Base-by-base conservation (phyloP, 2,329 filamentous ascomycete species). In the Graphium sp. region DNA sequence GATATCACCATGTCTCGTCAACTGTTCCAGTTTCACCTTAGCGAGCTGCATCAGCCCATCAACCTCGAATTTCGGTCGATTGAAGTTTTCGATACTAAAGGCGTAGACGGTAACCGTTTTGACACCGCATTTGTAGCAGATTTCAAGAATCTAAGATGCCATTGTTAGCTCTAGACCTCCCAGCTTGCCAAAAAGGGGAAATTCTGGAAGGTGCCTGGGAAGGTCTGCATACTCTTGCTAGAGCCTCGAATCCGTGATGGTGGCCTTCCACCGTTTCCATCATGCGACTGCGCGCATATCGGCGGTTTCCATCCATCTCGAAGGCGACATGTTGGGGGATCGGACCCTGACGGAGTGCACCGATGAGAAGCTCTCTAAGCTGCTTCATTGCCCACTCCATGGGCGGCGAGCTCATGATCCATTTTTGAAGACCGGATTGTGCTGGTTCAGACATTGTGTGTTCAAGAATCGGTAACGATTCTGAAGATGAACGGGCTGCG, bases 31-130 rank as follows among this genome's bases (percentile, higher is more conserved):
- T 56, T 95, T 95, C 43, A 89, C 73, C 58, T 93, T 94, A 35
- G 87, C 87, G 64, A 98, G 83, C 47, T 92, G 79, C 89, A 98
- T 98, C 36, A 98, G 59, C 18, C 83, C 85, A 46, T 94, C 84
- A 7, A 98, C 89, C 51, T 98, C 89, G 52, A 91, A 89, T 52
- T 89, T 85, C 14, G 84, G 87, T 5, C 89, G 74, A 50, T 95
- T 93, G 60, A 93, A 98, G 58, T 98, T 98, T 55, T 98, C 89
- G 45, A 98, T 94, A 47, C 83, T 93, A 56, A 98, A 98, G 11
- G 89, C 89, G 50, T 95, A 98, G 37, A 98, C 84, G 4, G 89
- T 95, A 22, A 98, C 87, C 7, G 92, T 83, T 50, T 89, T 87
- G 37, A 98, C 87, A 31, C 89, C 89, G 34, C 80, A 84, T 49